Conservation (phyloP, 2,329 filamentous ascomycete genomes). For the Daldinia eschscholtzii region DNA sequence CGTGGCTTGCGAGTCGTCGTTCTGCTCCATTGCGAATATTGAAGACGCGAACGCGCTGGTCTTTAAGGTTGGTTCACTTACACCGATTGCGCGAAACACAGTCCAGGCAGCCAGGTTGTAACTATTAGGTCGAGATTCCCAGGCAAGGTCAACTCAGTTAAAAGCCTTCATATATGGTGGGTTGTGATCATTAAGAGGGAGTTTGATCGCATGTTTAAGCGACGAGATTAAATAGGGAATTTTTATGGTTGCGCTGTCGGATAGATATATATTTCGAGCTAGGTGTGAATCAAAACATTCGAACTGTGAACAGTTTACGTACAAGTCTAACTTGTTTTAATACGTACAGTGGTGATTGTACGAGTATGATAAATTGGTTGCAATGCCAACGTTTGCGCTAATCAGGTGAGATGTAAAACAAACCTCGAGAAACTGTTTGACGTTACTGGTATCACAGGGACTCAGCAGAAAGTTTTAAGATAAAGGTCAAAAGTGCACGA, state of each 20-base stretch:
- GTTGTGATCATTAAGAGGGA: conserved; percentile 37
- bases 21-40: conserved; percentile 48
- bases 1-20: conserved; percentile 51
- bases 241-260: conserved; percentile 36
- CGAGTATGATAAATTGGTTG: conserved; percentile 16
- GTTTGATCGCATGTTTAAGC: conserved; percentile 11
- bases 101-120: conserved; percentile 46
- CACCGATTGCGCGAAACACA: conserved; percentile 46
- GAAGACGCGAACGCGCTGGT: conserved; percentile 28
- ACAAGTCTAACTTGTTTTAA: conserved; percentile 1
- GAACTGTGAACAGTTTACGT: conserved; percentile 9
- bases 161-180: conserved; percentile 22
- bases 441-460: conserved; percentile 22
- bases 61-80: conserved; percentile 19
- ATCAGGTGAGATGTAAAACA: conserved; percentile 9
- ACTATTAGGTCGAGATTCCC: conserved; percentile 27
- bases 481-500: conserved; percentile 35
- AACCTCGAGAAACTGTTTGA: background rate
- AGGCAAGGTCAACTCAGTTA: conserved; percentile 28
- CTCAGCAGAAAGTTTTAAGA: conserved; percentile 25
- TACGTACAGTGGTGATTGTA: conserved; percentile 20
- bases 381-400: conserved; percentile 1
- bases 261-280: conserved; percentile 30
- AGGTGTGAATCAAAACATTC: conserved; percentile 34
- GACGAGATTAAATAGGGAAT: conserved; percentile 21